Base-by-base conservation (phyloP, 1,284 basidiomycete species). In the Austroboletus novae-zelandiae region DNA sequence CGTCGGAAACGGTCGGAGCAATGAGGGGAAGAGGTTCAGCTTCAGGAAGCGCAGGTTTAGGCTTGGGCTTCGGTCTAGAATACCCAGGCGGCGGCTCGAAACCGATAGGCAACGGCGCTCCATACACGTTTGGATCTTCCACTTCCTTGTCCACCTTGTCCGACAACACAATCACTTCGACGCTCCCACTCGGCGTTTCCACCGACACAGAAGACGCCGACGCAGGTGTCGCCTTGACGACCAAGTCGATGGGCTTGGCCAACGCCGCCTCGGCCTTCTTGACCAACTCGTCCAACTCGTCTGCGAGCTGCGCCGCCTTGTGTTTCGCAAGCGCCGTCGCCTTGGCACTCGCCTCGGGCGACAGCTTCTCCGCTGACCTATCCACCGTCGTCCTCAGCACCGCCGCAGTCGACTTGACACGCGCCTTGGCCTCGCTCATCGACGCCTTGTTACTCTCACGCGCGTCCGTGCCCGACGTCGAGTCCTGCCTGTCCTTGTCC, bases 61-160 rank as follows among this genome's bases (percentile, higher is more conserved):
- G 78, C 69, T 29, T 78, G 72, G 32, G 75, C 55, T 39, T 61
- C 5, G 86, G 83, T 18, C 79, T 78, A 47, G 76, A 75, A 70
- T 83, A 96, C 18, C 94, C 94, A 30, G 91, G 92, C 40, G 94
- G 94, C 15, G 89, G 90, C 68, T 97, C 93, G 65, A 90, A 91
- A 8, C 94, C 94, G 48, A 98, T 71, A 20, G 94, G 94, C 34
- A 97, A 77, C n/a, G 87, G 83, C 14, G 71, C 78, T 37, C 73
- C 71, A 65, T 94, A 95, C 27, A 89, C 70, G 54, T 79, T 74
- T 50, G 40, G 4, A 8, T 78, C 72, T 34, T 68, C 67, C 35
- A 66, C 70, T 29, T 41, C 25, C 45, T 70, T 70, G 7, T 70
- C 57, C 20, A n/a, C 34, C 45, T 70, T 69, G 8, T 70, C 57